Evolutionary conservation across 768 basidiomycete genomes (phyloP).

Genomic region (Asterophora lycoperdoides): DNA sequence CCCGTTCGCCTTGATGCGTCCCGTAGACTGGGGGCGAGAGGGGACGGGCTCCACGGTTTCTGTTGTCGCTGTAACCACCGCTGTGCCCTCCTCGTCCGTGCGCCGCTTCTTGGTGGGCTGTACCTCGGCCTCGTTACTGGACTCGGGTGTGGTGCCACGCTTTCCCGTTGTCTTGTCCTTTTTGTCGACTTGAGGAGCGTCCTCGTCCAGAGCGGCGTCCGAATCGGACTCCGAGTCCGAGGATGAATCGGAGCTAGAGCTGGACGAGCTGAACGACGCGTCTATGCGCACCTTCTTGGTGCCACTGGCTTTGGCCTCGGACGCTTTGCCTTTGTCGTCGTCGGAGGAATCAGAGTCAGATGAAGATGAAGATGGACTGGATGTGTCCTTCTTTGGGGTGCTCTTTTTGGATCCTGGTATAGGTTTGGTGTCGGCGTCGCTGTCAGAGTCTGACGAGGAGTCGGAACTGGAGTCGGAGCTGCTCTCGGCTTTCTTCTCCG

Average conservation of each 20-base stretch:
- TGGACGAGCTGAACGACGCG: conserved; percentile 11
- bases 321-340: not conserved
- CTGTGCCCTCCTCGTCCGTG: conserved; percentile 45
- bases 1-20: conserved; percentile 19
- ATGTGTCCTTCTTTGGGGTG: not conserved
- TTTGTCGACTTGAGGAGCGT: not conserved
- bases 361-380: conserved; percentile 6
- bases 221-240: conserved; percentile 19
- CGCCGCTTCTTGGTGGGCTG: conserved; percentile 59
- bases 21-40: conserved; percentile 12
- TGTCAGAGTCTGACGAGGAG: conserved; percentile 7
- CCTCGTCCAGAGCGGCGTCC: conserved; percentile 15
- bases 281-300: conserved; percentile 7
- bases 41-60: conserved; percentile 12
- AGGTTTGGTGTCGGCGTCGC: not conserved
- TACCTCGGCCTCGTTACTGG: conserved; percentile 17
- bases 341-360: conserved; percentile 8
- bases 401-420: not conserved
- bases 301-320: not conserved
- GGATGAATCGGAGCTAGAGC: conserved; percentile 21
- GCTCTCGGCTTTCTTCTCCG: conserved; percentile 3
- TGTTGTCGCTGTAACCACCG: conserved; percentile 43
- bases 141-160: not conserved
- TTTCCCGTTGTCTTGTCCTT: conserved; percentile 5
- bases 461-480: conserved; percentile 21